Evolutionary conservation across 495 filamentous ascomycete genomes (phyloP).

Genomic region (Podospora pseudoanserina): DNA sequence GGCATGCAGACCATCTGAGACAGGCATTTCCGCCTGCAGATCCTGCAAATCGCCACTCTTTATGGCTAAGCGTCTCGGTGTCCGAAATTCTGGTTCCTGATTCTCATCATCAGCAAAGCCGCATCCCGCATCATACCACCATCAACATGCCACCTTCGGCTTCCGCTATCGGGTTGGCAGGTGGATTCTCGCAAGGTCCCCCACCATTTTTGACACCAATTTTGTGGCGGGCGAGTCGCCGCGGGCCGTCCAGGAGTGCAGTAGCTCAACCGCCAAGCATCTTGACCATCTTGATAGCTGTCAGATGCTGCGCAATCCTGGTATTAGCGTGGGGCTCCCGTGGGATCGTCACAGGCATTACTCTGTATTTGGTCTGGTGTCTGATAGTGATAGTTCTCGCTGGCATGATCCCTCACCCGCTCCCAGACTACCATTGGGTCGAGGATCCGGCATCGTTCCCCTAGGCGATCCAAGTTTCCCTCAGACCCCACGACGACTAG

Average conservation of each 20-base stretch:
- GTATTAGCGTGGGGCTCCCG: not conserved
- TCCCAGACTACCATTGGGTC: not conserved
- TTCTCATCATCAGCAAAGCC: not conserved
- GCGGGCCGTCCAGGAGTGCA: not conserved
- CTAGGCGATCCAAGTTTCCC: not conserved
- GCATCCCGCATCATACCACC: not conserved
- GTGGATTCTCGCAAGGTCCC: not conserved
- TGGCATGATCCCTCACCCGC: not conserved
- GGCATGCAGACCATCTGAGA: not conserved
- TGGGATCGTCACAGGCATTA: not conserved
- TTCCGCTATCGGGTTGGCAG: not conserved
- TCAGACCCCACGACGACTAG: not conserved
- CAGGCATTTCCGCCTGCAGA: not conserved
- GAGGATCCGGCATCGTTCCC: not conserved
- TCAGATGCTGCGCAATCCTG: not conserved
- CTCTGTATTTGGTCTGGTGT: not conserved
- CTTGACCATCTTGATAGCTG: conserved; percentile 3
- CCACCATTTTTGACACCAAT: not conserved
- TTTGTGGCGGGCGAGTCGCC: not conserved
- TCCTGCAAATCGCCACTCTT: not conserved
- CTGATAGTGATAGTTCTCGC: not conserved
- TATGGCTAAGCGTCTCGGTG: not conserved
- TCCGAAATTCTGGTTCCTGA: not conserved
- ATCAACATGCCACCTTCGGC: not conserved
- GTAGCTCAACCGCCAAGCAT: not conserved